Base-by-base conservation (phyloP, 768 basidiomycete genomes). In the Clitopilus passeckerianus region DNA sequence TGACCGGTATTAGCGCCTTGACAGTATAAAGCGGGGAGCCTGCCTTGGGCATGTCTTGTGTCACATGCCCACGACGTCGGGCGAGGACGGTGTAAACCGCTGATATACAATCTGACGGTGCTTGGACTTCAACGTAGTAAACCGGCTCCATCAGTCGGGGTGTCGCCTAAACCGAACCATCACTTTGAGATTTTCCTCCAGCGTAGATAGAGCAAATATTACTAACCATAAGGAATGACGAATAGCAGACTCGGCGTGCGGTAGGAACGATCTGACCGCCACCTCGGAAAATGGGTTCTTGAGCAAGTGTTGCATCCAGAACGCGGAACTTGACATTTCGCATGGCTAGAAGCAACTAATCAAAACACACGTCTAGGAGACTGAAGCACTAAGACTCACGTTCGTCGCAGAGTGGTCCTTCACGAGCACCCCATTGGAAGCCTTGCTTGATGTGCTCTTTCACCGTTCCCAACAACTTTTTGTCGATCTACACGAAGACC, bases 91-190 rank as follows among this genome's bases (percentile, higher is more conserved):
- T 97, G 73, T 98, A 98, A 34, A 99, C 95, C 10, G 95, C 95
- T 20, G 97, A 97, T 63, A 99, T 95, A 69, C 97, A 98, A 71
- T 99, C 97, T 16, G 95, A 94, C 7, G 97, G 97, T 6, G 96
- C 93, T 73, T 98, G 96, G n/a, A 99, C 95, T 74, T 99, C 97
- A 57, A 98, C 96, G 70, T 93, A 98, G 80, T 96, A 98, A 62
- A 98, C 88, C 3, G 97, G 97, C 72, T 99, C 96, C 87, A 96
- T 94, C 60, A 97, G 74, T 60, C 95, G 86, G 4, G 96, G 96
- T 2, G 95, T 92, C 15, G 96, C 95, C 95, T 96, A 64, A 20
- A n/a, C 16, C 22, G 55, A 44, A 46, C 37, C 53, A 34, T 52
- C 37, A 43, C 53, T 56, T 41, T 53, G 58, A 59, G 54, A 63